Base-by-base conservation (phyloP, 2,329 filamentous ascomycete genomes). In the Colletotrichum cordylinicola region DNA sequence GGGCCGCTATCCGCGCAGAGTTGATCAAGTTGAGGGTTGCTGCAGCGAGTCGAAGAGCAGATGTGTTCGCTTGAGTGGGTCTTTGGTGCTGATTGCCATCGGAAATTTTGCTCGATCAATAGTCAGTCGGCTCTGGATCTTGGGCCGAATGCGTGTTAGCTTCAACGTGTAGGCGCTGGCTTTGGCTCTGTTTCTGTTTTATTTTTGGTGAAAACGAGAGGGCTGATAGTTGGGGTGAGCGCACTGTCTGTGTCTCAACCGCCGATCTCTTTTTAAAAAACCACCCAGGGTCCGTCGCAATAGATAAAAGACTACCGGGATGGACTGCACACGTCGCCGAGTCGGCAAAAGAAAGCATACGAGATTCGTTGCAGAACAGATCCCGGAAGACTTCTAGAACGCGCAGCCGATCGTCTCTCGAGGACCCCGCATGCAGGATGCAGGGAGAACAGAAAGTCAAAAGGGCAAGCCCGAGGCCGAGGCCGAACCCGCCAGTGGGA, bases 351-450 rank as follows among this genome's bases (percentile, higher is more conserved):
- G 65, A 65, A 76, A 73, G 24, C 29, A 65, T 61, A 55, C 29
- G 64, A 52, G 64, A 18, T 73, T 58, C 35, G 70, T 43, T 75
- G 65, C 58, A 76, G 74, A 76, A 74, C 43, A 68, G 39, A 75
- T 73, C 65, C 73, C 64, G 52, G 56, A 76, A 68, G 58, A 39
- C 70, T 76, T 76, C 70, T 74, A 76, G 74, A 76, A 76, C 70
- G 68, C 48, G 70, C 70, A 55, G 64, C 48, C 67, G 70, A 69
- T 74, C 74, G n/a, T 65, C 74, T 52, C 35, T 24, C 43, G 18
- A 62, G 35, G 35, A 67, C 64, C 70, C 74, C 74, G 48, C 33
- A 60, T 76, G 64, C 64, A 64, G 56, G 31, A 55, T 73, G 70
- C 70, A 75, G 73, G 70, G 73, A 73, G 73, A 29, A 52, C 37